Conservation (phyloP, 805 yeast species). For the Sugiyamaella floridensis region DNA sequence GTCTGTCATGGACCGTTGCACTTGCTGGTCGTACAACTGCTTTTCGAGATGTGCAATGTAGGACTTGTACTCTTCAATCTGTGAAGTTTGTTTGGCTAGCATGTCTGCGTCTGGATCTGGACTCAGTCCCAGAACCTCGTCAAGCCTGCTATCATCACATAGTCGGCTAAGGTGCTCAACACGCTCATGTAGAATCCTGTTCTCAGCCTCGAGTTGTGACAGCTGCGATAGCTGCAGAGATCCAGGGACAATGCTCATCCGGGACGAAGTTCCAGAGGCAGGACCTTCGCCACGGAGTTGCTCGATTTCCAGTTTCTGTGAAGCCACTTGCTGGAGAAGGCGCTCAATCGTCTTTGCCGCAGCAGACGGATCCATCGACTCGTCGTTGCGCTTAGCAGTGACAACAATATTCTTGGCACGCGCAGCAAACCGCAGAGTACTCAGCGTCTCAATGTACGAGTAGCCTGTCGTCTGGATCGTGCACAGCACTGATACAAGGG, state of each 20-base stretch:
- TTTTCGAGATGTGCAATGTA: conserved; percentile 55
- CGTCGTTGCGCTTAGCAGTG: conserved; percentile 45
- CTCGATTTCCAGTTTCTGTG: conserved; percentile 48
- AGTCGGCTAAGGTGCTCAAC: conserved; percentile 63
- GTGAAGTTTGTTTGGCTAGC: conserved; percentile 22
- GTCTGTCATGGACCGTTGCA: conserved; percentile 5
- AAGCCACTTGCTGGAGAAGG: conserved; percentile 53
- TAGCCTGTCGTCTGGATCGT: conserved; percentile 65
- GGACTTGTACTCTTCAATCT: conserved; percentile 36
- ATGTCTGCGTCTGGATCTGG: conserved; percentile 28
- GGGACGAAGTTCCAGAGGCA: not conserved
- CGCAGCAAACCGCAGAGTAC: conserved; percentile 86
- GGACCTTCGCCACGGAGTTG: conserved; percentile 16
- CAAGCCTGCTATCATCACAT: conserved; percentile 38
- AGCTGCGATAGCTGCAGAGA: conserved; percentile 21
- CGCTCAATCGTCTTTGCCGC: conserved; percentile 43
- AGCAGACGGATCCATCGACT: conserved; percentile 21
- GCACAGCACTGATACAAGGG: conserved; percentile 78
- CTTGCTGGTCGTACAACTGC: conserved; percentile 35
- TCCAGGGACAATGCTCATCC: not conserved
- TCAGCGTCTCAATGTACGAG: conserved; percentile 67
- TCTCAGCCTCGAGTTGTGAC: conserved; percentile 52
- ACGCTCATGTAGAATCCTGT: conserved; percentile 55
- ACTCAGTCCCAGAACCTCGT: conserved; percentile 45
- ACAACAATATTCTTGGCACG: conserved; percentile 82